Percentiles rank a stretch among this genome's conserved stretches.
Evolutionary conservation across 352 stramenopile species (phyloP).

Genomic region (Phytopythium boreale): DNA sequence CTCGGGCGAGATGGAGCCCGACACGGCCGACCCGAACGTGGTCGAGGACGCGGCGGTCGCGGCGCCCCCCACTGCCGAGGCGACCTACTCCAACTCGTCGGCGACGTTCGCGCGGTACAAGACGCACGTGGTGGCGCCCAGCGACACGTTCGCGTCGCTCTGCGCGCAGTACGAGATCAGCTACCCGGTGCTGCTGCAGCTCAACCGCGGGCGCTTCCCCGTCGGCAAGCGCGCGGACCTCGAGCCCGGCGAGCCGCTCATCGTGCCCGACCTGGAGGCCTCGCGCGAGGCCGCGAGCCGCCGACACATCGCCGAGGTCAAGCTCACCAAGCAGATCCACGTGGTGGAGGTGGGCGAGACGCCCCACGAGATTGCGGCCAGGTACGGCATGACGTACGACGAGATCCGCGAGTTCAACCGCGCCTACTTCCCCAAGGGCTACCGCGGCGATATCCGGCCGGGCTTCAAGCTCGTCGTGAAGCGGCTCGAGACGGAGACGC

Average conservation of each 20-base stretch:
- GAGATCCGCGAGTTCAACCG: slow-evolving; percentile 85
- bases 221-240: slow-evolving; percentile 64
- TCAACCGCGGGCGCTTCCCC: slow-evolving; percentile 72
- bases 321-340: slow-evolving; percentile 87
- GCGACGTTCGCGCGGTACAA: slow-evolving; percentile 66
- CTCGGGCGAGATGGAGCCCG: slow-evolving; percentile 59
- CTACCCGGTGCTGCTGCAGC: slow-evolving; percentile 70
- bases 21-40: slow-evolving; percentile 11
- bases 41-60: slow-evolving; percentile 9
- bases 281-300: slow-evolving; percentile 45
- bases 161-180: slow-evolving; percentile 62
- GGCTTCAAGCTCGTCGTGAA: slow-evolving; percentile 85
- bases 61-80: slow-evolving; percentile 7
- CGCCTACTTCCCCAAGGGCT: slow-evolving; percentile 85
- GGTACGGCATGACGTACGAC: slow-evolving; percentile 81
- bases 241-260: slow-evolving; percentile 53
- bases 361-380: slow-evolving; percentile 51
- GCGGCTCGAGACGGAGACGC: slow-evolving; percentile 21
- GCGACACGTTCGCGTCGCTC: slow-evolving; percentile 75
- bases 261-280: slow-evolving; percentile 68
- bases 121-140: slow-evolving; percentile 42
- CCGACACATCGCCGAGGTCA: slow-evolving; percentile 75
- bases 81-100: slow-evolving; percentile 33
- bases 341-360: slow-evolving; percentile 71
- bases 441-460: slow-evolving; percentile 69